Evolutionary conservation across 2,329 filamentous ascomycete species (phyloP).

Genomic region (Paracamarosporium sp.): DNA sequence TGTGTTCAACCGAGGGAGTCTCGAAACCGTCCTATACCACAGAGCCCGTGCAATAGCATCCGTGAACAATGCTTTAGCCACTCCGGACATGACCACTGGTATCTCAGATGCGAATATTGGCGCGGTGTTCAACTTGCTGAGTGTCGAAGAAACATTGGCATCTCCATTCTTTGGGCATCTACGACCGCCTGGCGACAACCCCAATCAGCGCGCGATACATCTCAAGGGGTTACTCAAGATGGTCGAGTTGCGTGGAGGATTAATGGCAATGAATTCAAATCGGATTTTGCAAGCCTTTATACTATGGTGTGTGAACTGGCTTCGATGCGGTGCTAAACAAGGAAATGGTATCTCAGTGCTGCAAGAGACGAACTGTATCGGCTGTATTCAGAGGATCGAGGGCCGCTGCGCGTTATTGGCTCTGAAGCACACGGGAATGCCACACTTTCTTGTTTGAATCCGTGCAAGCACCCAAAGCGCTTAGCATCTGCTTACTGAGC

Average conservation of each 20-base stretch:
- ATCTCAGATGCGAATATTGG: conserved; percentile 47
- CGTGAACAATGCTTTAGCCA: conserved; percentile 40
- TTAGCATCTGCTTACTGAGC: conserved; percentile 47
- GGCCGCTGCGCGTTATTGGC: not conserved
- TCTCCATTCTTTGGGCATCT: conserved; percentile 29
- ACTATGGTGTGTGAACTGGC: conserved; percentile 43
- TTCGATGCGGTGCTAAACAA: not conserved
- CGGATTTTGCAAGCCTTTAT: conserved; percentile 50
- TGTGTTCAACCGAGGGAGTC: conserved; percentile 37
- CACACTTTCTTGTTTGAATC: conserved; percentile 9
- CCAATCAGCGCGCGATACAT: conserved; percentile 42
- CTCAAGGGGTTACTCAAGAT: conserved; percentile 41
- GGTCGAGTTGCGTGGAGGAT: conserved; percentile 43
- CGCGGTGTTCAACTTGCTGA: conserved; percentile 47
- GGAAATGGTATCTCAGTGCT: conserved; percentile 1
- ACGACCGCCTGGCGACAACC: conserved; percentile 31
- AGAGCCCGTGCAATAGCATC: conserved; percentile 41
- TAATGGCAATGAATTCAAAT: conserved; percentile 41
- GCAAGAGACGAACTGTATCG: not conserved
- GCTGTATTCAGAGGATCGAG: not conserved
- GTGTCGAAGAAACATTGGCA: conserved; percentile 41
- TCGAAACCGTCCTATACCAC: conserved; percentile 40
- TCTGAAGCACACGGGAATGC: not conserved
- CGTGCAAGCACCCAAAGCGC: conserved; percentile 23
- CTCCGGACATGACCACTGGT: conserved; percentile 27